Percentiles rank a stretch among this genome's conserved stretches.
These are phyloP conservation scores for Candida chauliodis DNA, from an alignment of 805 yeast genomes.

Conservation along the genomic window DNA sequence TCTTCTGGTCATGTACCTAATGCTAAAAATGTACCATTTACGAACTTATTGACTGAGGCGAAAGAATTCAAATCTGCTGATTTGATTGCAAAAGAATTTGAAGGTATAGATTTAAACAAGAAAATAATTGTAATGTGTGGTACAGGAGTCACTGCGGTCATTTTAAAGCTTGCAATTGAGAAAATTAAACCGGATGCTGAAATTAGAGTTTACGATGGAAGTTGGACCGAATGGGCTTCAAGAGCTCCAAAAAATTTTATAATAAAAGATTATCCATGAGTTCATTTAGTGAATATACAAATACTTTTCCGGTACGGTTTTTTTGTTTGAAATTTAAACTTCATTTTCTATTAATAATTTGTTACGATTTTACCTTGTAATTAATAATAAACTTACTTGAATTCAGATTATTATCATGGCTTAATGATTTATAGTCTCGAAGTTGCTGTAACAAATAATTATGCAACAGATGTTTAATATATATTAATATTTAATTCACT, in stretches of 20 bases:
- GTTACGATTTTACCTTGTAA: too few relatives aligned
- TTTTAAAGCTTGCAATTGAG: constrained; percentile 67
- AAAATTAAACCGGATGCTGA: constrained; percentile 34
- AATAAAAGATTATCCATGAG: constrained; percentile 27
- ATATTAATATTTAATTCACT: neutral
- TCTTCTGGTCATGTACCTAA: constrained; percentile 90
- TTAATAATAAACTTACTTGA: too few relatives aligned
- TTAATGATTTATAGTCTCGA: too few relatives aligned
- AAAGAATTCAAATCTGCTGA: constrained; percentile 46
- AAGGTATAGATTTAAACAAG: constrained; percentile 38
- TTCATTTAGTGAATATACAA: too few relatives aligned
- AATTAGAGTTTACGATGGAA: constrained; percentile 62
- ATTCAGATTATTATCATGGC: too few relatives aligned
- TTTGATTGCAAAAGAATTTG: constrained; percentile 47
- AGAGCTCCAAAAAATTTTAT: constrained; percentile 59
- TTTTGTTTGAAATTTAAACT: too few relatives aligned
- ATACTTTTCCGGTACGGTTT: too few relatives aligned
- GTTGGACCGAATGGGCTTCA: constrained; percentile 85
- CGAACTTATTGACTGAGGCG: constrained; percentile 47
- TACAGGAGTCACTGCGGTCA: constrained; percentile 93
- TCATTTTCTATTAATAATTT: too few relatives aligned
- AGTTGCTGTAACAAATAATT: too few relatives aligned
- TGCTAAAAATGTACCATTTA: constrained; percentile 72
- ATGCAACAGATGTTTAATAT: too few relatives aligned
- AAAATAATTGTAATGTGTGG: constrained; percentile 91